A percentile compares a stretch with the other conserved stretches of the same genome.
Evolutionary conservation across 1,139 yeast species (phyloP).

Genomic region (Geotrichum candidum): DNA sequence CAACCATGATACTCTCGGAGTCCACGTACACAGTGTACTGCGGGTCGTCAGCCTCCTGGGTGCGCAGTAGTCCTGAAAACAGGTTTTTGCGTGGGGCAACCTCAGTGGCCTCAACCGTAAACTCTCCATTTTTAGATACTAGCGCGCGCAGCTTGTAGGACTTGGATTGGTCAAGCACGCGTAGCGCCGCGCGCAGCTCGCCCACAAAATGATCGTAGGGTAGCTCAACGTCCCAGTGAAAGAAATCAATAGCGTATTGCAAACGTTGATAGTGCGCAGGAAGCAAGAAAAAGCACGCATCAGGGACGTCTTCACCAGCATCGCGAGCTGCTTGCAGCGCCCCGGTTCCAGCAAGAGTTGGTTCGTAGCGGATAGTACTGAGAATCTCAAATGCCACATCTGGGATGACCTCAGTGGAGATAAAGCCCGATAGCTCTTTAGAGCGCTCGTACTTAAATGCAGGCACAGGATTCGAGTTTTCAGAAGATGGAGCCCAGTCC

Average conservation of each 20-base stretch:
- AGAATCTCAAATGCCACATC: conserved; percentile 45
- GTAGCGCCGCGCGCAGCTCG: conserved; percentile 24
- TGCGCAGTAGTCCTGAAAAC: conserved; percentile 40
- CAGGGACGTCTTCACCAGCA: conserved; percentile 9
- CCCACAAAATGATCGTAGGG: conserved; percentile 41
- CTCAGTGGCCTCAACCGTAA: conserved; percentile 47
- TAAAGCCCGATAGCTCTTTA: conserved; percentile 1
- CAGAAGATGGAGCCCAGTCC: conserved; percentile 1
- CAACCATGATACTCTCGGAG: conserved; percentile 45
- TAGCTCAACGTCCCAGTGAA: conserved; percentile 46
- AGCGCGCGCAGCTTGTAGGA: conserved; percentile 60
- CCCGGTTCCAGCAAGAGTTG: conserved; percentile 38
- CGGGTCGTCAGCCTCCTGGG: conserved; percentile 30
- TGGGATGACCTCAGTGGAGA: conserved; percentile 6
- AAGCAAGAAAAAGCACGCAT: conserved; percentile 45
- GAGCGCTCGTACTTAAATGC: conserved; percentile 1
- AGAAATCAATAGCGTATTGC: conserved; percentile 48
- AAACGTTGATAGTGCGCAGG: conserved; percentile 60
- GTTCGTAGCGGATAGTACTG: conserved; percentile 71
- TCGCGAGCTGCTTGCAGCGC: background rate
- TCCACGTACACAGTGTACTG: conserved; percentile 62
- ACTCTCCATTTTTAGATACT: conserved; percentile 44
- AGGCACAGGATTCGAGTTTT: background rate
- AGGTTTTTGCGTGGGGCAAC: conserved; percentile 39
- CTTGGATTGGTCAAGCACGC: conserved; percentile 23